These are phyloP conservation scores for Anisodus tanguticus DNA, from an alignment of 257 asterid genomes.

Conservation along the genomic window DNA sequence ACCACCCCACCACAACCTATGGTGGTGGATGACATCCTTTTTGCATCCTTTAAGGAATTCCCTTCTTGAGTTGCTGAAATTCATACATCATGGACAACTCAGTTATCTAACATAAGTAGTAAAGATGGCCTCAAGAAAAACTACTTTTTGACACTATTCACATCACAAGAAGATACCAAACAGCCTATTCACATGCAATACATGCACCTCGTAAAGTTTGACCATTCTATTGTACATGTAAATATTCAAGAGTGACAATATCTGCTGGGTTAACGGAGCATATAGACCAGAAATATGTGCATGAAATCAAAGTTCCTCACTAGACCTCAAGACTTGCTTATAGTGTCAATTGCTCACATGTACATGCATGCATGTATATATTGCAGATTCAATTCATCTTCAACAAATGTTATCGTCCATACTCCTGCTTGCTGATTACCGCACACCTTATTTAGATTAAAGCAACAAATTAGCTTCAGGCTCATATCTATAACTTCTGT, in stretches of 20 bases:
- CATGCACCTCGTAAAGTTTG: background rate
- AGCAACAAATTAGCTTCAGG: background rate
- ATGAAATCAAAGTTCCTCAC: background rate
- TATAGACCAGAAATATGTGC: conserved; percentile 10
- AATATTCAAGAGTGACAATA: background rate
- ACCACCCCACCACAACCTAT: background rate
- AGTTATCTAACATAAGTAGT: background rate
- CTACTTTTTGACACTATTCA: background rate
- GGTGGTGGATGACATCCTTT: background rate
- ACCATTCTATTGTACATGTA: background rate
- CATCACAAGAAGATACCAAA: conserved; percentile 9
- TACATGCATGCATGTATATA: background rate
- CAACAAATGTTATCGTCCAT: background rate
- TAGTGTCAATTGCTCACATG: background rate
- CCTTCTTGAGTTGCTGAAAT: background rate
- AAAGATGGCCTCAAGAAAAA: background rate
- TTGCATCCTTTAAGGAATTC: background rate
- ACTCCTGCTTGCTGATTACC: background rate
- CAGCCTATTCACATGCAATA: background rate
- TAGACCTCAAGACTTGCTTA: background rate
- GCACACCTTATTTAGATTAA: background rate
- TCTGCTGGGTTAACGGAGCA: background rate
- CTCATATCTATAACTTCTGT: background rate
- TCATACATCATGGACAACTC: background rate
- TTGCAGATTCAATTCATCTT: background rate